phyloP scores from a whole-genome alignment of 805 yeast species.

The Komagataella pastoris region DNA sequence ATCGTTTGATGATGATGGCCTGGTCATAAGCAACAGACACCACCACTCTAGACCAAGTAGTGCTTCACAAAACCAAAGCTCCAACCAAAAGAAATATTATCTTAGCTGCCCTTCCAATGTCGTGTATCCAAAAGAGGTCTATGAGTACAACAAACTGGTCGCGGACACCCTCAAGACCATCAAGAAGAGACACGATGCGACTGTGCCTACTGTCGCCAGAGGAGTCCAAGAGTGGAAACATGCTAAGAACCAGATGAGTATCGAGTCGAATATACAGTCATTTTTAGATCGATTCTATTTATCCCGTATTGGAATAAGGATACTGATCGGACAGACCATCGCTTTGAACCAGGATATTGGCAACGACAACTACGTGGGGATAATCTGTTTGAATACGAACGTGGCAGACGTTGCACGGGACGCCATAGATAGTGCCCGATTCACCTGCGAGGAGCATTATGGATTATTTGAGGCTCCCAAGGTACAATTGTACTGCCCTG shows the following conservation, averaged over 20 bases:
- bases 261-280: conserved; percentile 63
- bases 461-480: conserved; percentile 80
- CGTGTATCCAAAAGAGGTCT: conserved; percentile 63
- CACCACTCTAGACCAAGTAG: background rate
- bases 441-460: conserved; percentile 84
- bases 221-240: conserved; percentile 88
- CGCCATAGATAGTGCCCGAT: conserved; percentile 83
- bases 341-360: conserved; percentile 50
- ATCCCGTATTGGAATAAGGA: conserved; percentile 85
- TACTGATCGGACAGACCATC: conserved; percentile 90
- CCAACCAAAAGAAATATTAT: conserved; percentile 23
- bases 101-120: conserved; percentile 38
- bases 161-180: conserved; percentile 55
- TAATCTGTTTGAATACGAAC: conserved; percentile 75
- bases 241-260: conserved; percentile 26
- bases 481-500: conserved; percentile 65
- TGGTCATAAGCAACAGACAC: conserved; percentile 11
- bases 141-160: conserved; percentile 55
- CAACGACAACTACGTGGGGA: conserved; percentile 66
- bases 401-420: conserved; percentile 74
- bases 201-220: conserved; percentile 83
- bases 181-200: conserved; percentile 81
- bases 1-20: conserved; percentile 35
- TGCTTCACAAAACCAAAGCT: background rate
- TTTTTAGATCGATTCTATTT: conserved; percentile 80